Evolutionary conservation across 2,329 filamentous ascomycete genomes (phyloP).

Genomic region (Microcyclospora tardicrescens): DNA sequence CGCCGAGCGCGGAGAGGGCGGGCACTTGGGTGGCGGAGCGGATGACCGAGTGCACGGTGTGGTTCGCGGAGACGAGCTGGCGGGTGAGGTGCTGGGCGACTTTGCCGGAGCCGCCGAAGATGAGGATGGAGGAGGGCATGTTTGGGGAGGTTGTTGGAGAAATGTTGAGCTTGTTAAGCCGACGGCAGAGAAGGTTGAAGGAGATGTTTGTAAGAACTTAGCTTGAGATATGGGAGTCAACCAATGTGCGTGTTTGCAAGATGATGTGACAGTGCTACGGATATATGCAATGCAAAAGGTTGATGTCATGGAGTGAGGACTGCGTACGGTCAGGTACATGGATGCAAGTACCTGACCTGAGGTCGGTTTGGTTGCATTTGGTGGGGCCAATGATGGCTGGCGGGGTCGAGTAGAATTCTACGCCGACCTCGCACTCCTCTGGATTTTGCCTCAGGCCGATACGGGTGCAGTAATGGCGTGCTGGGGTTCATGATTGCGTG

Average conservation of each 20-base stretch:
- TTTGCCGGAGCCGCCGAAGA: slow-evolving; percentile 26
- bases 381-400: neutral
- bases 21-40: slow-evolving; percentile 22
- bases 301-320: neutral
- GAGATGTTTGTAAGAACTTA: too few relatives aligned
- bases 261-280: too few relatives aligned
- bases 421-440: neutral
- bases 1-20: slow-evolving; percentile 29
- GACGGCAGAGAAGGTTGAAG: too few relatives aligned
- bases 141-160: neutral
- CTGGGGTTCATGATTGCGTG: neutral
- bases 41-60: slow-evolving; percentile 24
- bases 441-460: too few relatives aligned
- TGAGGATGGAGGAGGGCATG: slow-evolving; percentile 15
- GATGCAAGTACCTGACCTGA: neutral
- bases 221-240: too few relatives aligned
- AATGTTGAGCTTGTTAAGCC: too few relatives aligned
- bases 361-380: neutral
- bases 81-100: slow-evolving; percentile 24
- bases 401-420: neutral
- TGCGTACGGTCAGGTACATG: too few relatives aligned
- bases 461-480: neutral
- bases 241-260: too few relatives aligned
- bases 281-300: neutral
- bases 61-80: slow-evolving; percentile 14